A percentile compares a stretch with the other conserved stretches of the same genome.
phyloP scores from a whole-genome alignment of 805 yeast species.

The Starmerella stigmatis region DNA sequence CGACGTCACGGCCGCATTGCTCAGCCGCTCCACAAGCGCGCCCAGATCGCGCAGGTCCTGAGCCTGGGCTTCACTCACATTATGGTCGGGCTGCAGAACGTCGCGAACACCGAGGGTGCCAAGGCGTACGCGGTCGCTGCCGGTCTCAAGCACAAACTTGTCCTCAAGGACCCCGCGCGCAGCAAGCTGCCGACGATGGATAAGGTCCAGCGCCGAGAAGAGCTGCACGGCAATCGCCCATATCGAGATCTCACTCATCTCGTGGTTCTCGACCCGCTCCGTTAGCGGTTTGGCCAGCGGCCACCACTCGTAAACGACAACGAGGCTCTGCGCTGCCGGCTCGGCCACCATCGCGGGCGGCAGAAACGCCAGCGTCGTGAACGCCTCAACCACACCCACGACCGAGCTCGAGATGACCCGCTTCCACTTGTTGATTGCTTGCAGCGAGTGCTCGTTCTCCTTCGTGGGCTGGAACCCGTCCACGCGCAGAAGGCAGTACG shows the following conservation, averaged over 20 bases:
- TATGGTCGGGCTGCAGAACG: conserved; percentile 36
- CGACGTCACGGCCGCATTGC: conserved; percentile 23
- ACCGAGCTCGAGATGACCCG: conserved; percentile 44
- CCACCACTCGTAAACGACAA: conserved; percentile 73
- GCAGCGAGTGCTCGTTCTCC: conserved; percentile 47
- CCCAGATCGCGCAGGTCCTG: conserved; percentile 56
- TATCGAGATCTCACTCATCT: conserved; percentile 41
- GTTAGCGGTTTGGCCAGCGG: conserved; percentile 64
- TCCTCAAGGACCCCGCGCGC: conserved; percentile 47
- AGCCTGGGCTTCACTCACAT: conserved; percentile 34
- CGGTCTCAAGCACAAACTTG: conserved; percentile 62
- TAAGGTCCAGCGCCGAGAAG: conserved; percentile 51
- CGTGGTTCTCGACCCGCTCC: conserved; percentile 41
- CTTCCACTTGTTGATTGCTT: conserved; percentile 58
- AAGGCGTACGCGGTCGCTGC: conserved; percentile 58
- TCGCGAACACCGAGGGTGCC: conserved; percentile 64
- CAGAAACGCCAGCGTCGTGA: conserved; percentile 67
- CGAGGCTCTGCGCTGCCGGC: conserved; percentile 31
- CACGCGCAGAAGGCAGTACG: conserved; percentile 66
- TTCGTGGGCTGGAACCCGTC: conserved; percentile 42
- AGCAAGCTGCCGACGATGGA: conserved; percentile 56
- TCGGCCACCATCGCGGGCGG: neutral
- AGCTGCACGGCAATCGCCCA: conserved; percentile 76
- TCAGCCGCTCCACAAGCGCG: conserved; percentile 45
- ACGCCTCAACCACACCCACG: conserved; percentile 65